These are phyloP conservation scores for Fusarium agapanthi DNA, from an alignment of 2,329 filamentous ascomycete species.

Conservation along the genomic window DNA sequence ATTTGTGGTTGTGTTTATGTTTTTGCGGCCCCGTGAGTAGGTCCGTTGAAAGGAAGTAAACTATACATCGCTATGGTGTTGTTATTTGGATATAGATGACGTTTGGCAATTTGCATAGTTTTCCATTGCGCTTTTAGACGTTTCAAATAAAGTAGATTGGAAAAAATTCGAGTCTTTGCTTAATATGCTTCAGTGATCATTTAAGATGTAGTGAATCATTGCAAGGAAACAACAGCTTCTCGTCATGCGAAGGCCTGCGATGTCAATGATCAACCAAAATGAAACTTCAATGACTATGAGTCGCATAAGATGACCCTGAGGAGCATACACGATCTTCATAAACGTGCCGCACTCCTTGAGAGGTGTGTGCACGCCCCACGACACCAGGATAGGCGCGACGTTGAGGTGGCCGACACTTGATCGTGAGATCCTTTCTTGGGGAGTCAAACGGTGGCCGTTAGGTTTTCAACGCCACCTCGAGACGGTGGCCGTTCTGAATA, in stretches of 20 bases:
- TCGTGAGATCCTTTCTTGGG: slow-evolving; percentile 17
- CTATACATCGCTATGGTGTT: neutral
- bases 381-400: slow-evolving; percentile 5
- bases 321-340: slow-evolving; percentile 5
- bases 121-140: neutral
- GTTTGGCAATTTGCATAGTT: neutral
- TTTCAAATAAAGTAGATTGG: neutral
- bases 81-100: neutral
- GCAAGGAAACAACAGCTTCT: neutral
- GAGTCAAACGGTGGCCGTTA: slow-evolving; percentile 30
- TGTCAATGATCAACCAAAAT: neutral
- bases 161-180: neutral
- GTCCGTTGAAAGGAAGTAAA: neutral
- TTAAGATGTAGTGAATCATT: neutral
- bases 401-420: slow-evolving; percentile 1
- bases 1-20: neutral
- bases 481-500: slow-evolving; percentile 32
- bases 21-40: neutral
- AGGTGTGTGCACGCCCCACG: slow-evolving; percentile 7
- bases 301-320: neutral
- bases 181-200: neutral
- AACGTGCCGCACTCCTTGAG: slow-evolving; percentile 6
- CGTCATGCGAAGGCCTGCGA: neutral
- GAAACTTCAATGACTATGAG: neutral
- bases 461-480: slow-evolving; percentile 2